Evolutionary conservation across 805 yeast species (phyloP).

Genomic region (Ogataea minuta): DNA sequence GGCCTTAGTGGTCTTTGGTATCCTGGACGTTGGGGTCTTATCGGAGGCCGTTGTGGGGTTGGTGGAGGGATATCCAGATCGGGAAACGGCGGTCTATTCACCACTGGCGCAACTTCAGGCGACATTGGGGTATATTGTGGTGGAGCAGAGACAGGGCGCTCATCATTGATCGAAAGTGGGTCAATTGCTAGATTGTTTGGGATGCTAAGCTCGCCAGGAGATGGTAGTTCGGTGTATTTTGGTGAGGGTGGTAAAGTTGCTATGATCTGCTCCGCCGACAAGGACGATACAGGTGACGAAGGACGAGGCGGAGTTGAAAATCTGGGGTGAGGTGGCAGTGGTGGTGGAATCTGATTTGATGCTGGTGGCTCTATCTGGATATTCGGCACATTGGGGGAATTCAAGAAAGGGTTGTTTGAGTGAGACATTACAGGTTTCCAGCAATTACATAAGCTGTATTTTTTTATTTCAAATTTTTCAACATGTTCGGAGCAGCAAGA

Average conservation of each 20-base stretch:
- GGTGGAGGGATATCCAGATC: slow-evolving; percentile 9
- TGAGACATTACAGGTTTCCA: slow-evolving; percentile 4
- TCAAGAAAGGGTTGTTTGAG: slow-evolving; percentile 1
- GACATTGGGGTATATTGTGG: slow-evolving; percentile 38
- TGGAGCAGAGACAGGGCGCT: slow-evolving; percentile 32
- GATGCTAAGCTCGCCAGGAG: slow-evolving; percentile 27
- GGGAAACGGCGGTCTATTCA: slow-evolving; percentile 27
- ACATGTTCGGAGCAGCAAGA: slow-evolving; percentile 12
- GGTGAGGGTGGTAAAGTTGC: slow-evolving; percentile 33
- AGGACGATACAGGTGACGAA: slow-evolving; percentile 7
- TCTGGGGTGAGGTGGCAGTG: slow-evolving; percentile 20
- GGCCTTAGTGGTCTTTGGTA: slow-evolving; percentile 5
- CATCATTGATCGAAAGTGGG: slow-evolving; percentile 26
- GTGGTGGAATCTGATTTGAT: slow-evolving; percentile 16
- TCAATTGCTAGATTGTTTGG: slow-evolving; percentile 30
- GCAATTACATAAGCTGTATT: slow-evolving; percentile 1
- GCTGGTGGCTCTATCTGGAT: slow-evolving; percentile 16
- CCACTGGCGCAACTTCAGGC: slow-evolving; percentile 21
- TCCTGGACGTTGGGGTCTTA: slow-evolving; percentile 13
- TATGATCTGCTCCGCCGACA: slow-evolving; percentile 23
- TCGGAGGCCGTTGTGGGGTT: slow-evolving; percentile 14
- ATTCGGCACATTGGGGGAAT: slow-evolving; percentile 5
- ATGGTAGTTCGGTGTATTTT: slow-evolving; percentile 26
- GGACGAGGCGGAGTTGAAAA: background rate
- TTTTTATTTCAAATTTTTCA: slow-evolving; percentile 11